These are phyloP conservation scores for Antarctomyces pellizariae DNA, from an alignment of 495 filamentous ascomycete genomes.

Conservation along the genomic window DNA sequence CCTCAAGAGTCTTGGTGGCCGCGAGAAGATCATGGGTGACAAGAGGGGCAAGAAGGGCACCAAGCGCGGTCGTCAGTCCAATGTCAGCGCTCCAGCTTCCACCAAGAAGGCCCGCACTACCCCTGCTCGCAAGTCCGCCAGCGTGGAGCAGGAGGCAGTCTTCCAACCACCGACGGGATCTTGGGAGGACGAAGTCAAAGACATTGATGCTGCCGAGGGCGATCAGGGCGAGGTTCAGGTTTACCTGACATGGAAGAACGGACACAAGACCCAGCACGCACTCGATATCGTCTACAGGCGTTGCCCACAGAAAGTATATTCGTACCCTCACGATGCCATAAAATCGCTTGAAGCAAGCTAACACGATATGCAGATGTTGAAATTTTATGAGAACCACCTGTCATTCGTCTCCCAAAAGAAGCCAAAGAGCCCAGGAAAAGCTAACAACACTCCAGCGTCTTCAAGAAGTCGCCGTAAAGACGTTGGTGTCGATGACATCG, in stretches of 20 bases:
- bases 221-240: constrained; percentile 24
- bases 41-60: constrained; percentile 14
- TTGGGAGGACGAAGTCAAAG: constrained; percentile 32
- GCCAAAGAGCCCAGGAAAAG: too few species aligned
- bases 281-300: constrained; percentile 29
- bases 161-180: constrained; percentile 31
- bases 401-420: not conserved
- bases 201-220: constrained; percentile 32
- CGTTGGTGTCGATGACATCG: too few species aligned
- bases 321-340: not conserved
- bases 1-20: constrained; percentile 23
- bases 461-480: too few species aligned
- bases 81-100: constrained; percentile 14
- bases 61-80: constrained; percentile 13
- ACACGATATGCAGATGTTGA: constrained; percentile 25
- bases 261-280: constrained; percentile 33
- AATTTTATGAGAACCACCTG: constrained; percentile 35
- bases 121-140: constrained; percentile 17
- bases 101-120: too few species aligned
- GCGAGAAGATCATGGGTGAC: constrained; percentile 25
- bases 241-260: constrained; percentile 30
- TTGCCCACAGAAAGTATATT: constrained; percentile 33
- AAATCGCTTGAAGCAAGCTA: not conserved
- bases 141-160: constrained; percentile 11
- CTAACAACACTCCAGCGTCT: constrained; percentile 4